These are phyloP conservation scores for Mycosarcoma mackinlayi DNA, from an alignment of 1,284 basidiomycete species.

Conservation along the genomic window DNA sequence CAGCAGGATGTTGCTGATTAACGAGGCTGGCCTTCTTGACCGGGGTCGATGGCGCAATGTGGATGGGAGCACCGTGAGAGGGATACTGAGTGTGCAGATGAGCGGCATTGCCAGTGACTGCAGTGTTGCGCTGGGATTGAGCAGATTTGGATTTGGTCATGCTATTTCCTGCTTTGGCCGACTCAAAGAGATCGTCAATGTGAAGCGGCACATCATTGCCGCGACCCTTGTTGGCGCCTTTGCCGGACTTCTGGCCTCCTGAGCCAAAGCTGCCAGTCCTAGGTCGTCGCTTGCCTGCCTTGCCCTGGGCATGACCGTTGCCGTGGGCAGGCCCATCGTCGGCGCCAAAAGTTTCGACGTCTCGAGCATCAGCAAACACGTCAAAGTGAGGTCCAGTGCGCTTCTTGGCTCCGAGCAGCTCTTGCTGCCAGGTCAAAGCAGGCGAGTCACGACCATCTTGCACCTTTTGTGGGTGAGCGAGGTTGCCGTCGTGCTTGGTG, in stretches of 20 bases:
- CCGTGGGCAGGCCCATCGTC: constrained; percentile 12
- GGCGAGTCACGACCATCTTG: constrained; percentile 42
- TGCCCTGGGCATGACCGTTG: constrained; percentile 16
- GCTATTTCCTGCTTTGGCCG: constrained; percentile 17
- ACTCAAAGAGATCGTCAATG: constrained; percentile 52
- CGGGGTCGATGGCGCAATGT: constrained; percentile 40
- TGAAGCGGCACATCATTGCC: constrained; percentile 36
- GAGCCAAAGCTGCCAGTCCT: constrained; percentile 48
- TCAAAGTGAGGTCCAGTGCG: constrained; percentile 52
- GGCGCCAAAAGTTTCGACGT: constrained; percentile 56
- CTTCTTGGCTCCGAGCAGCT: constrained; percentile 50
- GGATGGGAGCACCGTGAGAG: constrained; percentile 39
- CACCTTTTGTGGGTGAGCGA: constrained; percentile 44
- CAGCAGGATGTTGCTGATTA: constrained; percentile 39
- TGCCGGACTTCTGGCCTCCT: constrained; percentile 25
- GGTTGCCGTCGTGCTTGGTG: constrained; percentile 44
- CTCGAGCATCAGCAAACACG: constrained; percentile 58
- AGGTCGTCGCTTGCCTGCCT: constrained; percentile 29
- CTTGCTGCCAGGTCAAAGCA: constrained; percentile 60
- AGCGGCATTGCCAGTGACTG: constrained; percentile 1
- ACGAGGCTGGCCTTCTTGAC: constrained; percentile 39
- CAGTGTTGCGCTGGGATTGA: constrained; percentile 25
- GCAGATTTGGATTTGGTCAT: constrained; percentile 31
- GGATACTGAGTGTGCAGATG: constrained; percentile 26
- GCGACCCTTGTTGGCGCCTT: constrained; percentile 23